phyloP scores from a whole-genome alignment of 139 green algal genomes.

The Trebouxia sp. region DNA sequence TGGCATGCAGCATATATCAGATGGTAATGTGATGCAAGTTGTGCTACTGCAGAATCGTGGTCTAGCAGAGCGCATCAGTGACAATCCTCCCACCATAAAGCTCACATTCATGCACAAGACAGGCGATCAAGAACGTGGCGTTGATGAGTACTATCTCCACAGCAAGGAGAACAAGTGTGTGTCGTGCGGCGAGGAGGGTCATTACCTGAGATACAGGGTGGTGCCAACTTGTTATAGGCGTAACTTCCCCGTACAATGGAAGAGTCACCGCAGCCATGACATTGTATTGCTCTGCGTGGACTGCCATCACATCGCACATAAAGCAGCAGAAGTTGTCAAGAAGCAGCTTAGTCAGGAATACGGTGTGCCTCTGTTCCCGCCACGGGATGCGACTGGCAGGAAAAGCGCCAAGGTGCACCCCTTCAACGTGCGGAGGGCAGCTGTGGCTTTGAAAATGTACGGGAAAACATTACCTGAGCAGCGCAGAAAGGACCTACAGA shows the following conservation, averaged over 20 bases:
- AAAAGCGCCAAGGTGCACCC: constrained; percentile 23
- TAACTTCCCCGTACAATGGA: constrained; percentile 68
- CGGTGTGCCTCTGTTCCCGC: constrained; percentile 61
- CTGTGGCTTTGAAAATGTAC: constrained; percentile 43
- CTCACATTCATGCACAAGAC: constrained; percentile 80
- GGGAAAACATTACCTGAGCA: constrained; percentile 31
- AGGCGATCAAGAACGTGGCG: constrained; percentile 60
- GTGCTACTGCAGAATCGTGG: constrained; percentile 22
- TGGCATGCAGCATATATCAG: too few relatives aligned
- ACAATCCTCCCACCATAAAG: constrained; percentile 62
- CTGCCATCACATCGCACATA: constrained; percentile 55
- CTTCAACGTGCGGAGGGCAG: constrained; percentile 40
- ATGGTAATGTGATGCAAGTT: neutral
- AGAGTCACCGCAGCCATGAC: constrained; percentile 81
- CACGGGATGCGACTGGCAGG: neutral
- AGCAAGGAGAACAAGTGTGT: constrained; percentile 75
- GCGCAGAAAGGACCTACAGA: constrained; percentile 33
- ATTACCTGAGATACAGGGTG: constrained; percentile 67
- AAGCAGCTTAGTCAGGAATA: constrained; percentile 55
- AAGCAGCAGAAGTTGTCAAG: constrained; percentile 68
- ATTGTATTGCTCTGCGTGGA: constrained; percentile 83
- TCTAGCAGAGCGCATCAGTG: constrained; percentile 15
- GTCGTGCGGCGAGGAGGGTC: constrained; percentile 62
- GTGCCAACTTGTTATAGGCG: constrained; percentile 79
- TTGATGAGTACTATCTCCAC: constrained; percentile 68